Percentiles rank a stretch among this genome's conserved stretches.
Evolutionary conservation across 2,329 filamentous ascomycete genomes (phyloP).

Genomic region (Colletotrichum sp.): DNA sequence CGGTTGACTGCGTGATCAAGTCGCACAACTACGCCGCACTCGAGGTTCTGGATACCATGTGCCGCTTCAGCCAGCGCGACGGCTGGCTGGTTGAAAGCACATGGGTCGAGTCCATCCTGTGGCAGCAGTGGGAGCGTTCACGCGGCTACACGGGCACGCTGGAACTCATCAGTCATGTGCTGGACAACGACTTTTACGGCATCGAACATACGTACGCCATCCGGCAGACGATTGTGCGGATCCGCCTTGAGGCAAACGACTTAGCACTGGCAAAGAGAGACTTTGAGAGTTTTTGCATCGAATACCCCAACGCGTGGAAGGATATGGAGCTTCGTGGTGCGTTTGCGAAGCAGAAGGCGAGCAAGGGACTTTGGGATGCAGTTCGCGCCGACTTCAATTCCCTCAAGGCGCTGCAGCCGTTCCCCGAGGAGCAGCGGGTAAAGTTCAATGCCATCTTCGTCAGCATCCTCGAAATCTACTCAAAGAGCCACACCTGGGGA

Average conservation of each 20-base stretch:
- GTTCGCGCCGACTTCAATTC: conserved; percentile 38
- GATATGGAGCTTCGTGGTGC: conserved; percentile 32
- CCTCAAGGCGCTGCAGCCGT: conserved; percentile 26
- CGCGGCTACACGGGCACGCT: neutral
- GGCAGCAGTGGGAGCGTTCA: neutral
- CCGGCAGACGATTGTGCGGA: conserved; percentile 9
- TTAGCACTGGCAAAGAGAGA: neutral
- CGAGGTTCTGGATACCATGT: conserved; percentile 3
- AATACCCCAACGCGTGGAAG: neutral
- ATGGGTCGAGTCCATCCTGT: neutral
- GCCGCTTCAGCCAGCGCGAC: neutral
- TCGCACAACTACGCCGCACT: conserved; percentile 2
- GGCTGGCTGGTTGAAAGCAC: neutral
- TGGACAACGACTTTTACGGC: conserved; percentile 2
- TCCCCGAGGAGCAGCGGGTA: neutral
- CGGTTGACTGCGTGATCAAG: neutral
- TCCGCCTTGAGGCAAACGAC: conserved; percentile 14
- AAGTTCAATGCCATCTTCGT: conserved; percentile 37
- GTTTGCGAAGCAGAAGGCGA: conserved; percentile 41
- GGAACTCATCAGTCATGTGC: conserved; percentile 1
- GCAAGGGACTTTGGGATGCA: conserved; percentile 44
- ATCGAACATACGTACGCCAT: conserved; percentile 1
- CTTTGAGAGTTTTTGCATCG: neutral
- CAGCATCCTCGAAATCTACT: conserved; percentile 44
- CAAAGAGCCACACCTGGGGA: conserved; percentile 39